Evolutionary conservation across 202 grass and related monocot species (phyloP).

Genomic region (Elaeis oleifera): DNA sequence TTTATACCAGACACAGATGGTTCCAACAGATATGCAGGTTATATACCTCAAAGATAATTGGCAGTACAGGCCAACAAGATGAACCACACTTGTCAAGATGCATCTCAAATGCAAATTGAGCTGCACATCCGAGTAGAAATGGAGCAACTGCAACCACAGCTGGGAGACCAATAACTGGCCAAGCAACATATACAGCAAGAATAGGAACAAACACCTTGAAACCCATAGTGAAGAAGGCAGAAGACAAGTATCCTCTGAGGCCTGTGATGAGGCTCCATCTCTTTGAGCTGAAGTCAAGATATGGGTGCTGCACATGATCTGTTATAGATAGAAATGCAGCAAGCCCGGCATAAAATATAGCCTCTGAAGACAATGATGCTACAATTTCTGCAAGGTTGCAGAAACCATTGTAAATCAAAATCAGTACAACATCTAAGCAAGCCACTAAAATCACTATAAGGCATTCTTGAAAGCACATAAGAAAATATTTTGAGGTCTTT

Average conservation of each 20-base stretch:
- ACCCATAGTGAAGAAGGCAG: slow-evolving; percentile 32
- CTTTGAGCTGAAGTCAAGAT: slow-evolving; percentile 23
- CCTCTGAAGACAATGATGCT: slow-evolving; percentile 15
- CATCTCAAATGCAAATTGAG: slow-evolving; percentile 30
- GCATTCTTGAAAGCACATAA: no score
- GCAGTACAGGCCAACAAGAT: slow-evolving; percentile 34
- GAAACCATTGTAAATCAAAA: background rate
- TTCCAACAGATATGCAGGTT: background rate
- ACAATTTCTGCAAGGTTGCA: slow-evolving; percentile 17
- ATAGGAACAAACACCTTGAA: slow-evolving; percentile 30
- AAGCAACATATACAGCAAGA: slow-evolving; percentile 24
- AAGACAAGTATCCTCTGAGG: slow-evolving; percentile 27
- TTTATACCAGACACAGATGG: background rate
- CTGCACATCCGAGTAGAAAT: slow-evolving; percentile 31
- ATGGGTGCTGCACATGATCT: slow-evolving; percentile 17
- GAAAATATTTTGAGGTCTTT: no score
- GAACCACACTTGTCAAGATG: slow-evolving; percentile 12
- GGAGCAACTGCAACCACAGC: slow-evolving; percentile 23
- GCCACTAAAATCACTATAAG: no score
- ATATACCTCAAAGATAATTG: slow-evolving; percentile 36
- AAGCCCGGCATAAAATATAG: slow-evolving; percentile 22
- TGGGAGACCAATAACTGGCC: slow-evolving; percentile 31
- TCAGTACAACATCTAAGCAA: background rate
- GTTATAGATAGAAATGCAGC: slow-evolving; percentile 14
- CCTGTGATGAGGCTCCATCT: slow-evolving; percentile 29